These are phyloP conservation scores for Cryptococcus sp. DNA, from an alignment of 1,284 basidiomycete species.

Conservation along the genomic window DNA sequence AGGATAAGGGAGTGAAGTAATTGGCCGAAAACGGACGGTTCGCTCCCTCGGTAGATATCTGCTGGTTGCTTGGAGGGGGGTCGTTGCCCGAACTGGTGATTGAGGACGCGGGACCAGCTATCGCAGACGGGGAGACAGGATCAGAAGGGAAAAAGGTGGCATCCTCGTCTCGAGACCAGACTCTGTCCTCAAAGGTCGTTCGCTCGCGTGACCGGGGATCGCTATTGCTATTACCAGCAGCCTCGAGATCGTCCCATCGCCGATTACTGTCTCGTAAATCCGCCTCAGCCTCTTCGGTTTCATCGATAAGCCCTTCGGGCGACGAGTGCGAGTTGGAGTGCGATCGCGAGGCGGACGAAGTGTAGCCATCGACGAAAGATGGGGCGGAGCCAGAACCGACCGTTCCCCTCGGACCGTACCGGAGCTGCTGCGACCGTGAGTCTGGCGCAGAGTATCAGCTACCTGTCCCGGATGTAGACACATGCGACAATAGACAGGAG, in stretches of 20 bases:
- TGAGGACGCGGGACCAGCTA: too few species aligned
- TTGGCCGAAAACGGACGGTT: too few species aligned
- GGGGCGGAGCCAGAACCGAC: constrained; percentile 40
- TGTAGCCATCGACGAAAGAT: constrained; percentile 42
- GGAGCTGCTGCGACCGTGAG: constrained; percentile 51
- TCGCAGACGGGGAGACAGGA: too few species aligned
- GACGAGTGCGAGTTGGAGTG: constrained; percentile 22
- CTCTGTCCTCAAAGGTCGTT: too few species aligned
- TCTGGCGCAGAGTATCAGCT: constrained; percentile 29
- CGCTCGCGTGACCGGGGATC: too few species aligned
- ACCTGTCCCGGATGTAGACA: not conserved
- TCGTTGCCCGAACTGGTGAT: too few species aligned
- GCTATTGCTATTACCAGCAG: constrained; percentile 9
- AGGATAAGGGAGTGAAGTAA: too few species aligned
- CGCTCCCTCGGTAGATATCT: too few species aligned
- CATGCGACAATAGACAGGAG: not conserved
- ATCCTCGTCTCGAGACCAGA: too few species aligned
- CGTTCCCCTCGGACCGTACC: constrained; percentile 31
- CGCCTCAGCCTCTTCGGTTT: constrained; percentile 32
- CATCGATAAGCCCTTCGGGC: constrained; percentile 25
- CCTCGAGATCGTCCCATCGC: constrained; percentile 25
- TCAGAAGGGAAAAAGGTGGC: constrained; percentile 14
- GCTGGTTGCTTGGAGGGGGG: too few species aligned
- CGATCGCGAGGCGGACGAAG: constrained; percentile 13
- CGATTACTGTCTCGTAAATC: not conserved